Evolutionary conservation across 192 early-diverging fungal species (phyloP).

Genomic region (Coemansia sp.): DNA sequence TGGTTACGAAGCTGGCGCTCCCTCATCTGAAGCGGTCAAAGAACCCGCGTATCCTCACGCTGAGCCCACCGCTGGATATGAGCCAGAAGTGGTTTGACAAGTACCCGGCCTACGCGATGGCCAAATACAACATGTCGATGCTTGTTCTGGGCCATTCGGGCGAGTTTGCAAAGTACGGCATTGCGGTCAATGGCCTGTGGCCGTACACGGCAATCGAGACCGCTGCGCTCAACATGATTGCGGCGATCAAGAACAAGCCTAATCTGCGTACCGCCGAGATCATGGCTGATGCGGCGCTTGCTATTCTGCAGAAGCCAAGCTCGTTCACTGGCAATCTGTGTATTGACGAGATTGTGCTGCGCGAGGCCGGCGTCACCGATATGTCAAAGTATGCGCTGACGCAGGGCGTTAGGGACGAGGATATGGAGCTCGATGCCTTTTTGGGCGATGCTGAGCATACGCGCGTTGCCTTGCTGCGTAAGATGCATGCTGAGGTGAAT

Average conservation of each 20-base stretch:
- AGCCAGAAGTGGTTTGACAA: slow-evolving; percentile 68
- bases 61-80: slow-evolving; percentile 72
- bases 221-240: slow-evolving; percentile 58
- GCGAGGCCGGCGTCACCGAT: slow-evolving; percentile 67
- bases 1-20: slow-evolving; percentile 68
- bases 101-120: slow-evolving; percentile 68
- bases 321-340: slow-evolving; percentile 69
- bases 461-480: slow-evolving; percentile 27
- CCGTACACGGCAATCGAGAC: slow-evolving; percentile 77
- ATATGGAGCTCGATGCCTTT: slow-evolving; percentile 65
- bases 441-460: slow-evolving; percentile 45
- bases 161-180: slow-evolving; percentile 64
- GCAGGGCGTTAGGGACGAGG: slow-evolving; percentile 52
- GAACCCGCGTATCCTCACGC: slow-evolving; percentile 75
- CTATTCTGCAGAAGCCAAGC: slow-evolving; percentile 59
- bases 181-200: slow-evolving; percentile 79
- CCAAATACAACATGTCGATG: slow-evolving; percentile 78
- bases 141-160: slow-evolving; percentile 70
- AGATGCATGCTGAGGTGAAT: slow-evolving; percentile 1
- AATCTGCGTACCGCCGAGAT: slow-evolving; percentile 57
- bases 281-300: slow-evolving; percentile 75
- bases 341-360: slow-evolving; percentile 74
- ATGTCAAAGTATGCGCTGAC: slow-evolving; percentile 66
- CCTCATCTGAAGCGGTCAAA: slow-evolving; percentile 66
- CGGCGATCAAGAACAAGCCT: slow-evolving; percentile 6